A percentile compares a stretch with the other conserved stretches of the same genome.
Evolutionary conservation across 164 flowering plant genomes (phyloP).

Genomic region (Magnolia sinica): DNA sequence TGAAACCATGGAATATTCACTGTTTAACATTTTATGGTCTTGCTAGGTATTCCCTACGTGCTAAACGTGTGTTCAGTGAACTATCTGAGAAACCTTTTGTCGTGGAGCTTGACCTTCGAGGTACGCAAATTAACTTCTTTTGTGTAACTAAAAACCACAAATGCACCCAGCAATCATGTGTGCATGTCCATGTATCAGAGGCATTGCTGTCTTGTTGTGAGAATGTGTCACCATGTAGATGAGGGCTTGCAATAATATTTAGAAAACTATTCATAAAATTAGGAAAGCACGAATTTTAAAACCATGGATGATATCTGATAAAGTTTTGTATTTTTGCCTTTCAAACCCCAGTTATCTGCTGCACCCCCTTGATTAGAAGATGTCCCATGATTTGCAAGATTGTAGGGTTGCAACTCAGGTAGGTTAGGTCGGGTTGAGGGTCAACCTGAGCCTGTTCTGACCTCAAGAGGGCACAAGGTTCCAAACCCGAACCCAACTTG

Average conservation of each 20-base stretch:
- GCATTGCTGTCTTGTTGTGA: neutral
- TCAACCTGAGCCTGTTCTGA: no score
- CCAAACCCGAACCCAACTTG: no score
- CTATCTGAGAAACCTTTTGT: constrained; percentile 69
- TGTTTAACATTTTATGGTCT: constrained; percentile 4
- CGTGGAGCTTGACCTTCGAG: constrained; percentile 93
- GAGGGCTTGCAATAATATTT: neutral
- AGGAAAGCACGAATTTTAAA: no score
- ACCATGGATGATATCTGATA: neutral
- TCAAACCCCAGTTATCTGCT: neutral
- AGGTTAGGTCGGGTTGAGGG: no score
- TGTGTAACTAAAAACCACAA: neutral
- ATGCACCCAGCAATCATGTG: neutral
- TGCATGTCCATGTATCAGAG: neutral
- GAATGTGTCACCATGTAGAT: neutral
- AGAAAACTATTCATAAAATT: neutral
- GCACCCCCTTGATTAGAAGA: neutral
- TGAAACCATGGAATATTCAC: neutral
- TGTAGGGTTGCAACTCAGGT: neutral
- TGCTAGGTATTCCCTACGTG: constrained; percentile 69
- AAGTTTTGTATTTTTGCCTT: neutral
- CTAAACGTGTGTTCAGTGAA: constrained; percentile 64
- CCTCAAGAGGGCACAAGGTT: no score
- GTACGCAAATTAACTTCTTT: constrained; percentile 29
- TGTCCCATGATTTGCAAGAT: neutral